Conservation (phyloP, 306 rosid genomes). For the Datisca glomerata region DNA sequence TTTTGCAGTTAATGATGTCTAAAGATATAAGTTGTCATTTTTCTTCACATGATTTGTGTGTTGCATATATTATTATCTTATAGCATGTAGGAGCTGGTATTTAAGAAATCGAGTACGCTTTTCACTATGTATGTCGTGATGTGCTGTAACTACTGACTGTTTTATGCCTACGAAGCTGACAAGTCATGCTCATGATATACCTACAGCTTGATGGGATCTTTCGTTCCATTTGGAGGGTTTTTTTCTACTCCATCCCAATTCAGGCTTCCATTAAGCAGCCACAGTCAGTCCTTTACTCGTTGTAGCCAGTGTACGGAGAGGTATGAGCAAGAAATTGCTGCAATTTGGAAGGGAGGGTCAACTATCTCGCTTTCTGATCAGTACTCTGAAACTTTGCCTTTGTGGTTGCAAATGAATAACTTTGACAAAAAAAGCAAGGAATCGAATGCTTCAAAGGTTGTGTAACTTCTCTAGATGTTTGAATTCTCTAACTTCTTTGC, state of each 20-base stretch:
- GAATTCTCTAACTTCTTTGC: conserved; percentile 13
- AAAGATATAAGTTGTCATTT: too few species aligned
- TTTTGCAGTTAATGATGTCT: too few species aligned
- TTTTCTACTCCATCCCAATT: conserved; percentile 52
- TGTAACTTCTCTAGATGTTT: conserved; percentile 22
- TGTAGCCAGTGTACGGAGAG: conserved; percentile 65
- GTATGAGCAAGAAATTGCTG: conserved; percentile 73
- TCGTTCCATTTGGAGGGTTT: conserved; percentile 91
- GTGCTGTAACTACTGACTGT: conserved; percentile 30
- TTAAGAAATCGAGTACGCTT: too few species aligned
- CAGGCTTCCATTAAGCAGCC: conserved; percentile 26
- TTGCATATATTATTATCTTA: too few species aligned
- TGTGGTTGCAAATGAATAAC: conserved; percentile 38
- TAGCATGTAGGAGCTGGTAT: too few species aligned
- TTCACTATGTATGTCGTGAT: too few species aligned
- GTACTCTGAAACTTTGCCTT: conserved; percentile 33
- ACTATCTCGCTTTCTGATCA: conserved; percentile 16
- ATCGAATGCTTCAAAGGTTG: conserved; percentile 61
- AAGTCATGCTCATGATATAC: conserved; percentile 38
- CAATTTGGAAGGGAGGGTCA: conserved; percentile 36
- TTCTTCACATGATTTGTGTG: too few species aligned
- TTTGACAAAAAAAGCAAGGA: conserved; percentile 32
- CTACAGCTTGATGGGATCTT: conserved; percentile 95
- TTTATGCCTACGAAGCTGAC: conserved; percentile 41
- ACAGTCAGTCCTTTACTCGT: conserved; percentile 26